Percentiles rank a stretch among this genome's conserved stretches.
phyloP scores from a whole-genome alignment of 805 yeast genomes.

The Candida vartiovaarae region DNA sequence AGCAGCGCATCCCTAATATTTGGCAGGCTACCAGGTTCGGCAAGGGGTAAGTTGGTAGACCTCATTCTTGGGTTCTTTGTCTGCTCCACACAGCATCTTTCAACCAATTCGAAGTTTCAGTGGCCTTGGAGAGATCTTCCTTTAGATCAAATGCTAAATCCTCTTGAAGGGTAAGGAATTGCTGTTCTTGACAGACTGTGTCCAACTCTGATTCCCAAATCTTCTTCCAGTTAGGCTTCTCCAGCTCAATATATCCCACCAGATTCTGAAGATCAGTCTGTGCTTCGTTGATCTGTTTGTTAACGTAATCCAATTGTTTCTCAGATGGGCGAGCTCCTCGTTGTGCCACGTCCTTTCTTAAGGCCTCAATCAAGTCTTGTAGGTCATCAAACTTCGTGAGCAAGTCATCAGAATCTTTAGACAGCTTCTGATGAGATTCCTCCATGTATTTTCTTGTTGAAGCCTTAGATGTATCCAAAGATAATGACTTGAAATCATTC shows the following conservation, averaged over 20 bases:
- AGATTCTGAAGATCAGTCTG: constrained; percentile 43
- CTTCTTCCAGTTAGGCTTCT: constrained; percentile 80
- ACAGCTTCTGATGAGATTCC: constrained; percentile 61
- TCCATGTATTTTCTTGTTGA: constrained; percentile 58
- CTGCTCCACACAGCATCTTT: constrained; percentile 75
- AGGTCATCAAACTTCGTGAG: constrained; percentile 82
- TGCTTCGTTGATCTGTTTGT: constrained; percentile 58
- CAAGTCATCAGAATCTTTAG: constrained; percentile 67
- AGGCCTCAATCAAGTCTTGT: constrained; percentile 84
- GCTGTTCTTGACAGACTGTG: constrained; percentile 89
- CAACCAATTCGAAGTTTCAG: constrained; percentile 80
- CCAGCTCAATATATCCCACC: constrained; percentile 55
- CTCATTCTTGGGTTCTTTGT: constrained; percentile 46
- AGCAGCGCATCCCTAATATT: constrained; percentile 70
- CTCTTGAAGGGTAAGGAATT: constrained; percentile 83
- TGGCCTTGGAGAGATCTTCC: constrained; percentile 75
- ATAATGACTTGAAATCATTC: constrained; percentile 42
- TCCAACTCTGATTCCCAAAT: constrained; percentile 91
- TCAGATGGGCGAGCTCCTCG: constrained; percentile 79
- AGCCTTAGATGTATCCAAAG: constrained; percentile 31
- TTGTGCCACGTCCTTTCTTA: constrained; percentile 85
- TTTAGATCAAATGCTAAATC: constrained; percentile 71
- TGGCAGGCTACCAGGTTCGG: constrained; percentile 58
- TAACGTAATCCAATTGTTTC: constrained; percentile 60
- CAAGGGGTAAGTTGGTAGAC: constrained; percentile 35